Conservation (phyloP, 1,284 basidiomycete species). For the Trametes hirsuta region DNA sequence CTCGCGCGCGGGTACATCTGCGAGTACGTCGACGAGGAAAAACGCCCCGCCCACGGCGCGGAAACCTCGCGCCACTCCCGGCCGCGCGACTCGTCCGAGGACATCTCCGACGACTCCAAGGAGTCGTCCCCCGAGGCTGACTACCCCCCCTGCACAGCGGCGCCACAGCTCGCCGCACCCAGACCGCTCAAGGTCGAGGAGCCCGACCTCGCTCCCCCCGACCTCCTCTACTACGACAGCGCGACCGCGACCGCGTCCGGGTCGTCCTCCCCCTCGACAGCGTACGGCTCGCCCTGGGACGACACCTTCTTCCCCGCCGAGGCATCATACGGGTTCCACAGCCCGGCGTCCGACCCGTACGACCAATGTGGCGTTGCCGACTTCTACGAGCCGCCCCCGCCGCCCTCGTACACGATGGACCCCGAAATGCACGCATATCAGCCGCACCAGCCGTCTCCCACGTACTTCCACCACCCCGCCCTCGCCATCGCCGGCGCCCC, state of each 20-base stretch:
- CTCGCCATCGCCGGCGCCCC: not conserved
- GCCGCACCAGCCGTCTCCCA: not conserved
- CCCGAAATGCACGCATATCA: slow-evolving; percentile 5
- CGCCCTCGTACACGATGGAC: slow-evolving; percentile 2
- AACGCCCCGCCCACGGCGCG: slow-evolving; percentile 1
- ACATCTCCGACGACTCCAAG: slow-evolving; percentile 10
- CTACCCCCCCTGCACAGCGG: slow-evolving; percentile 7
- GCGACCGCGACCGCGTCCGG: slow-evolving; percentile 2
- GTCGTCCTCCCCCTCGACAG: slow-evolving; percentile 5
- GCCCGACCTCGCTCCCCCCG: slow-evolving; percentile 17
- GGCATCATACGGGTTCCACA: slow-evolving; percentile 4
- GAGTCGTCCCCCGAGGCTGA: slow-evolving; percentile 14
- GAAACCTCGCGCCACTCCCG: slow-evolving; percentile 1
- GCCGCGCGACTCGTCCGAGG: slow-evolving; percentile 16
- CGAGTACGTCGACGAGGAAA: slow-evolving; percentile 40
- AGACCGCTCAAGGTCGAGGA: slow-evolving; percentile 27
- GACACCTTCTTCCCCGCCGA: slow-evolving; percentile 8
- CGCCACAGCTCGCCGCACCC: slow-evolving; percentile 7
- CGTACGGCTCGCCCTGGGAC: slow-evolving; percentile 11
- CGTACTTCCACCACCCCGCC: slow-evolving; percentile 8
- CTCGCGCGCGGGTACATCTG: slow-evolving; percentile 42
- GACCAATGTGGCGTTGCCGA: slow-evolving; percentile 1
- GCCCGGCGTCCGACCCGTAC: not conserved
- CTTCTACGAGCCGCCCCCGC: slow-evolving; percentile 13
- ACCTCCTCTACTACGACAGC: slow-evolving; percentile 21